These are phyloP conservation scores for Sporobolomyces phaffii DNA, from an alignment of 768 basidiomycete species.

Conservation along the genomic window DNA sequence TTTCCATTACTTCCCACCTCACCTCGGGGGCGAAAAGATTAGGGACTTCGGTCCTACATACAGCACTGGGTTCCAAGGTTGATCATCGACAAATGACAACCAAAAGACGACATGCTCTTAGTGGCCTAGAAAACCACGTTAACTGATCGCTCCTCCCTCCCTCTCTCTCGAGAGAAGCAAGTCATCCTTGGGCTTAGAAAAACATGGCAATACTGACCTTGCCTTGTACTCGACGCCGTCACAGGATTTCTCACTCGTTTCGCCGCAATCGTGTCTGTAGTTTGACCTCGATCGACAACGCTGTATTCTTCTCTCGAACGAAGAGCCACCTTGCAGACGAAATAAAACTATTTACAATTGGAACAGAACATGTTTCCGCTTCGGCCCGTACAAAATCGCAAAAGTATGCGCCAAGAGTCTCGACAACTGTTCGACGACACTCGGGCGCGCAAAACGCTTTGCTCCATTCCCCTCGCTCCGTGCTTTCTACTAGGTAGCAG, in stretches of 20 bases:
- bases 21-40: conserved; percentile 5
- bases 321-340: background rate
- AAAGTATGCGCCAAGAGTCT: too few species aligned
- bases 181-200: too few species aligned
- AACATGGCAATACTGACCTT: too few species aligned
- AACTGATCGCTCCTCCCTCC: background rate
- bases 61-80: conserved; percentile 5
- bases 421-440: too few species aligned
- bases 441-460: too few species aligned
- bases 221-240: background rate
- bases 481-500: background rate
- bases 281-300: too few species aligned
- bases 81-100: background rate
- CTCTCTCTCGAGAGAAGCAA: background rate
- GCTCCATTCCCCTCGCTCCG: background rate
- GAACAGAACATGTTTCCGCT: too few species aligned
- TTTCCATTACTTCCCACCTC: background rate
- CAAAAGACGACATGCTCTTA: background rate
- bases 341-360: background rate
- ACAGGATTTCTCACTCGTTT: too few species aligned
- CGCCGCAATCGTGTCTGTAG: too few species aligned
- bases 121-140: conserved; percentile 12
- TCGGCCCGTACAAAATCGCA: too few species aligned
- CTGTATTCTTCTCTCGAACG: too few species aligned
- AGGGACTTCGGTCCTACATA: conserved; percentile 6